phyloP scores from a whole-genome alignment of 306 rosid genomes.

The Sechiopsis laciniata region DNA sequence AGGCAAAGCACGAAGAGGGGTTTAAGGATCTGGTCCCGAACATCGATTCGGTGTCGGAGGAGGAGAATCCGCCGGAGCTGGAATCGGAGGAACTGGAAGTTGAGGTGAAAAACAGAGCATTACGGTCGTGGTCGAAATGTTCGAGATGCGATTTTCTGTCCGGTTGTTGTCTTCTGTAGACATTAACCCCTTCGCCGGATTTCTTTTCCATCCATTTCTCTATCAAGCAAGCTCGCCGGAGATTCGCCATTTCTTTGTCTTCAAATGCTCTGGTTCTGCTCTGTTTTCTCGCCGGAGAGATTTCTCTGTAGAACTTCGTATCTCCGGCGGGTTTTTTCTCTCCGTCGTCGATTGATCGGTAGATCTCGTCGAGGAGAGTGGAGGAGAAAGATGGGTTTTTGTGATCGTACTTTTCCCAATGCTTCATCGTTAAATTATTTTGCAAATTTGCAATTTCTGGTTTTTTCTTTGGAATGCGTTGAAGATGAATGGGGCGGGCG shows the following conservation, averaged over 20 bases:
- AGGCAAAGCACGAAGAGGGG: conserved; percentile 37
- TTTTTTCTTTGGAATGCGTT: conserved; percentile 18
- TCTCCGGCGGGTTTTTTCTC: conserved; percentile 30
- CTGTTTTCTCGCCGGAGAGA: conserved; percentile 35
- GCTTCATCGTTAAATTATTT: conserved; percentile 34
- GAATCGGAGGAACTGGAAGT: conserved; percentile 77
- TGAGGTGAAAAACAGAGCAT: conserved; percentile 57
- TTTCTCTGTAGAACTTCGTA: conserved; percentile 36
- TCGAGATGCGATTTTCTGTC: conserved; percentile 28
- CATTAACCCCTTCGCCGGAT: conserved; percentile 14
- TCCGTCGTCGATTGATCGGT: conserved; percentile 72
- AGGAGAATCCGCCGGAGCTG: conserved; percentile 65
- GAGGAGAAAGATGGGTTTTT: conserved; percentile 72
- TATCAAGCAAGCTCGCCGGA: conserved; percentile 39
- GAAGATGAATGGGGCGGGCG: conserved; percentile 27
- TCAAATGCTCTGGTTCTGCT: conserved; percentile 27
- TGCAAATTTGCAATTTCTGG: not conserved
- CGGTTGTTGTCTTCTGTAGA: conserved; percentile 18
- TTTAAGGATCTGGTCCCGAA: conserved; percentile 28
- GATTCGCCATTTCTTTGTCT: conserved; percentile 26
- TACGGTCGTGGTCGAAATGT: conserved; percentile 30
- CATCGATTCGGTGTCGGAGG: conserved; percentile 69
- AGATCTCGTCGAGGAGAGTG: conserved; percentile 64
- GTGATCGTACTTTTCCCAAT: conserved; percentile 21
- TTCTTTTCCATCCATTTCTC: conserved; percentile 58